A percentile compares a stretch with the other conserved stretches of the same genome.
These are phyloP conservation scores for Fusarium pseudocircinatum DNA, from an alignment of 2,329 filamentous ascomycete genomes.

Conservation along the genomic window DNA sequence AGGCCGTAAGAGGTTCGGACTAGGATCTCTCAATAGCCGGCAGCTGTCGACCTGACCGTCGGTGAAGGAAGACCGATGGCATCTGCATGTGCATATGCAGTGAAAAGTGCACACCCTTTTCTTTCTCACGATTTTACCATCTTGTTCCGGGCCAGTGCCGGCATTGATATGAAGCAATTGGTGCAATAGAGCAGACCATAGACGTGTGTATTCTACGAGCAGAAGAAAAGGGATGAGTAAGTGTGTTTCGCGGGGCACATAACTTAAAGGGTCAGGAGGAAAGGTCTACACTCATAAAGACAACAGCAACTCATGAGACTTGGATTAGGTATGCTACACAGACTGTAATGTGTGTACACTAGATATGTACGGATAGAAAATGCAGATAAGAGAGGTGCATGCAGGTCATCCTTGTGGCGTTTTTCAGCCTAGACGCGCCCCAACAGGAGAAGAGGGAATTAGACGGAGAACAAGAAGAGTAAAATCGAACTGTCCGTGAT, in stretches of 20 bases:
- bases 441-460: conserved; percentile 17
- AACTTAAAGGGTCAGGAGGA: not conserved
- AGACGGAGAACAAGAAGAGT: not conserved
- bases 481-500: not conserved
- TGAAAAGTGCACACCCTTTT: not conserved
- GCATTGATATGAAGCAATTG: conserved; percentile 2
- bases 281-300: not conserved
- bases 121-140: not conserved
- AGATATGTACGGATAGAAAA: not conserved
- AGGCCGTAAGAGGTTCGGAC: not conserved
- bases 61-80: not conserved
- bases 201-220: not conserved
- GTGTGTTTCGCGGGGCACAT: not conserved
- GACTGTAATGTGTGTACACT: not conserved
- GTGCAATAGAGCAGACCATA: conserved; percentile 19
- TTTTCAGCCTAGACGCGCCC: conserved; percentile 20
- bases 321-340: not conserved
- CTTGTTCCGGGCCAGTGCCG: not conserved
- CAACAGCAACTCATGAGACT: not conserved
- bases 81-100: conserved; percentile 1
- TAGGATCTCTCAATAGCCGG: conserved; percentile 3
- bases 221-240: not conserved
- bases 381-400: conserved; percentile 7
- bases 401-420: conserved; percentile 10
- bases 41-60: conserved; percentile 10